These are phyloP conservation scores for Fusarium brachygibbosum DNA, from an alignment of 2,329 filamentous ascomycete genomes.

Conservation along the genomic window DNA sequence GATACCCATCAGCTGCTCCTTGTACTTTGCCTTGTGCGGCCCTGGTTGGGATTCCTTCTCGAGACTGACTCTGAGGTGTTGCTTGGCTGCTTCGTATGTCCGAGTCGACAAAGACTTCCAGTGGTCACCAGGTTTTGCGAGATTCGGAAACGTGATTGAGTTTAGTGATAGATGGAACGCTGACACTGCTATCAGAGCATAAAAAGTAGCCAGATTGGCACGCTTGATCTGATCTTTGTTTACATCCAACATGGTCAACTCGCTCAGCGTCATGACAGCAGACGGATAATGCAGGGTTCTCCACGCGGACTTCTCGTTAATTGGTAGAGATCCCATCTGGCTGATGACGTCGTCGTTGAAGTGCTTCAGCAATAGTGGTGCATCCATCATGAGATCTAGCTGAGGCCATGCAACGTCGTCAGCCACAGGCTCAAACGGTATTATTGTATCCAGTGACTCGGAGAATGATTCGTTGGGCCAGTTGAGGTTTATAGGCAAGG, in stretches of 20 bases:
- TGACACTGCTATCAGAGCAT: constrained; percentile 40
- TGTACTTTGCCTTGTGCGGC: constrained; percentile 40
- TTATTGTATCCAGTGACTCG: constrained; percentile 4
- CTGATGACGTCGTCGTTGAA: constrained; percentile 45
- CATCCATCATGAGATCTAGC: constrained; percentile 38
- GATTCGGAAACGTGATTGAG: constrained; percentile 10
- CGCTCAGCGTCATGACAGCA: constrained; percentile 41
- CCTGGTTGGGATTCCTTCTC: constrained; percentile 40
- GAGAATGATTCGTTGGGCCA: constrained; percentile 32
- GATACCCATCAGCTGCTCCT: constrained; percentile 42
- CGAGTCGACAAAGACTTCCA: constrained; percentile 25
- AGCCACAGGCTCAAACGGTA: constrained; percentile 1
- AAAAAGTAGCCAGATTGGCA: constrained; percentile 37
- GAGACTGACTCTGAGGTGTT: constrained; percentile 39
- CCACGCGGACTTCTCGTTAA: constrained; percentile 45
- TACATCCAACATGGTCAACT: constrained; percentile 36
- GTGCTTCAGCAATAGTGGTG: constrained; percentile 32
- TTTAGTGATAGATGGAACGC: constrained; percentile 37
- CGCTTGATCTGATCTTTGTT: constrained; percentile 37
- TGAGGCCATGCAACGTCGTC: constrained; percentile 35
- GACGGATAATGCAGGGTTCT: constrained; percentile 39
- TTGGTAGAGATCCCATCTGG: constrained; percentile 43
- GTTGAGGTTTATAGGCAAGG: constrained; percentile 22
- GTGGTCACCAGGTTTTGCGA: constrained; percentile 22
- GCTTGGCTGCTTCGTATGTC: constrained; percentile 43